These are phyloP conservation scores for Leccinum barrowsii DNA, from an alignment of 768 basidiomycete genomes.

Conservation along the genomic window DNA sequence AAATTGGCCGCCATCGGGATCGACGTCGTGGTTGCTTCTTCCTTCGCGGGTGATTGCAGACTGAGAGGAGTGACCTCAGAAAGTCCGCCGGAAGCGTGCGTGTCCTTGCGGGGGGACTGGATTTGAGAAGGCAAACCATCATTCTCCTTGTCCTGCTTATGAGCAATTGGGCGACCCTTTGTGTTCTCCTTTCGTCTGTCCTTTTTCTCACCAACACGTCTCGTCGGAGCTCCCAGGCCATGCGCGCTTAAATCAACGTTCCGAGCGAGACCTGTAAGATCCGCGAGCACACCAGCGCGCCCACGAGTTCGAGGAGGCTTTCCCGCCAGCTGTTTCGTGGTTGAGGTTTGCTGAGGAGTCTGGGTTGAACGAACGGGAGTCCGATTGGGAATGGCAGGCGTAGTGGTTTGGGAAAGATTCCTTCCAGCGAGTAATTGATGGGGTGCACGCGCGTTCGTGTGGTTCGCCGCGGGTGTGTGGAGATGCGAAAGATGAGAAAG, in stretches of 20 bases:
- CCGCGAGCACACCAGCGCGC: slow-evolving; percentile 34
- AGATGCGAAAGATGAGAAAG: neutral
- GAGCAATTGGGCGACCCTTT: slow-evolving; percentile 6
- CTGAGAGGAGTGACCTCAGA: slow-evolving; percentile 6
- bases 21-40: slow-evolving; percentile 6
- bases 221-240: slow-evolving; percentile 22
- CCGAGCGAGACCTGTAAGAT: slow-evolving; percentile 37
- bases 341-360: slow-evolving; percentile 6
- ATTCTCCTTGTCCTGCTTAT: slow-evolving; percentile 32
- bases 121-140: slow-evolving; percentile 2
- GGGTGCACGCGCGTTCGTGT: slow-evolving; percentile 12
- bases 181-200: slow-evolving; percentile 22
- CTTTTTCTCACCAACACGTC: slow-evolving; percentile 28
- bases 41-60: slow-evolving; percentile 16
- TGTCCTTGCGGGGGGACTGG: slow-evolving; percentile 8
- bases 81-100: neutral
- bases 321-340: slow-evolving; percentile 25
- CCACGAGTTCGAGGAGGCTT: slow-evolving; percentile 26
- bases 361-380: slow-evolving; percentile 16
- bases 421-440: neutral
- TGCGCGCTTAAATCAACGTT: slow-evolving; percentile 31
- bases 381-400: slow-evolving; percentile 21
- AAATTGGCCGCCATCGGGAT: slow-evolving; percentile 17
- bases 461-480: slow-evolving; percentile 2
- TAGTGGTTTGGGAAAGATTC: slow-evolving; percentile 7